Evolutionary conservation across 306 rosid species (phyloP).

Genomic region (Medicago arabica): DNA sequence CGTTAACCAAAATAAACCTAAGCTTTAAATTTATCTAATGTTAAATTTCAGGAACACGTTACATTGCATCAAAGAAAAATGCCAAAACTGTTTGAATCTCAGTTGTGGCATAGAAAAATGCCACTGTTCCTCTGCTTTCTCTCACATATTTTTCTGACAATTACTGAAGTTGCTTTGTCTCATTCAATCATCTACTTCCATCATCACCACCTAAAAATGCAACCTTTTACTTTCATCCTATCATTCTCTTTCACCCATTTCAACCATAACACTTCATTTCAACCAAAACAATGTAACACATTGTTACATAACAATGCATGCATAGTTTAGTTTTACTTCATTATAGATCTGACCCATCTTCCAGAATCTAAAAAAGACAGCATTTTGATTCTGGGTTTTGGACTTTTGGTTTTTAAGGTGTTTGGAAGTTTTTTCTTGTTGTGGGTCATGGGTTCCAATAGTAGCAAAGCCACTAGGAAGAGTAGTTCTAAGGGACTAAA

Average conservation of each 20-base stretch:
- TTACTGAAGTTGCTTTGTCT: slow-evolving; percentile 42
- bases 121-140: slow-evolving; percentile 30
- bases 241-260: slow-evolving; percentile 39
- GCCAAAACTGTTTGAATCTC: slow-evolving; percentile 37
- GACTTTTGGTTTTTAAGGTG: not conserved
- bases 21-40: too few species aligned
- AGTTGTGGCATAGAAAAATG: slow-evolving; percentile 43
- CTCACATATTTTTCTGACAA: not conserved
- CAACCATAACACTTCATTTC: slow-evolving; percentile 17
- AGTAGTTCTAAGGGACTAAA: slow-evolving; percentile 51
- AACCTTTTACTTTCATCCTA: slow-evolving; percentile 19
- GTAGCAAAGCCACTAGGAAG: slow-evolving; percentile 66
- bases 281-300: slow-evolving; percentile 11
- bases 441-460: slow-evolving; percentile 70
- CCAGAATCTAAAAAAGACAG: slow-evolving; percentile 23
- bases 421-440: not conserved
- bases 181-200: slow-evolving; percentile 46
- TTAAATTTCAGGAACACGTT: not conserved
- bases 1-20: too few species aligned
- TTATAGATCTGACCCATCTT: slow-evolving; percentile 42
- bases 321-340: slow-evolving; percentile 23
- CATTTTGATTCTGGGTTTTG: slow-evolving; percentile 44
- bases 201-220: slow-evolving; percentile 41
- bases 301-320: not conserved
- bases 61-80: not conserved